phyloP scores from a whole-genome alignment of 2,329 filamentous ascomycete species.

The Parafenestella ontariensis region DNA sequence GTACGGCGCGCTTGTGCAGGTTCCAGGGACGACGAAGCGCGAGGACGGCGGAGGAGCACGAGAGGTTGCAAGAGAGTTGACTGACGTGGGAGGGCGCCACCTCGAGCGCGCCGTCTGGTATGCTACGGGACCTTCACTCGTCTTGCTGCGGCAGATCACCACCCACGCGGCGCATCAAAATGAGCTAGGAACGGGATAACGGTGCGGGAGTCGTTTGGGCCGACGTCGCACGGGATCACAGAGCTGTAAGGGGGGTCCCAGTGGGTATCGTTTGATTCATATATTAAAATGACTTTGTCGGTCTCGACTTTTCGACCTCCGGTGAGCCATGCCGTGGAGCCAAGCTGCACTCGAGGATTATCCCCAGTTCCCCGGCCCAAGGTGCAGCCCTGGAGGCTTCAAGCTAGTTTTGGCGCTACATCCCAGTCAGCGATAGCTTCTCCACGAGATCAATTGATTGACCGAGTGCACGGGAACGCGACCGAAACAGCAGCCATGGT shows the following conservation, averaged over 20 bases:
- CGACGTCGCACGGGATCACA: slow-evolving; percentile 11
- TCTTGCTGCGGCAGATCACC: slow-evolving; percentile 1
- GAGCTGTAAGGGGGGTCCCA: slow-evolving; percentile 2
- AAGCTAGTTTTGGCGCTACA: background rate
- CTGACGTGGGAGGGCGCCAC: slow-evolving; percentile 2
- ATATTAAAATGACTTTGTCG: background rate
- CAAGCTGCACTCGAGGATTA: no score
- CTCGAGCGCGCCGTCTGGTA: no score
- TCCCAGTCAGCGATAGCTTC: background rate
- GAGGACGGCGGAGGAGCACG: background rate
- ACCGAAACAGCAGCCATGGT: background rate
- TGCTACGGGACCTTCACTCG: slow-evolving; percentile 6
- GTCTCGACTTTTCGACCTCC: background rate
- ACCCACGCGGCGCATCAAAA: background rate
- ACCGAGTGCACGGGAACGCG: background rate
- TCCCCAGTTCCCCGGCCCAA: background rate
- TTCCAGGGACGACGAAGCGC: slow-evolving; percentile 1
- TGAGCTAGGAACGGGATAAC: background rate
- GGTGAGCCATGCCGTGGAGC: background rate
- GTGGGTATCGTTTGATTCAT: background rate
- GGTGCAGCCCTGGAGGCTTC: background rate
- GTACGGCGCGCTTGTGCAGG: background rate
- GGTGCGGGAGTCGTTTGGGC: slow-evolving; percentile 3
- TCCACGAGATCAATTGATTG: background rate
- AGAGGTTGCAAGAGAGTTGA: background rate